Evolutionary conservation across 164 flowering plant species (phyloP), one percentile per base, ranked within the genome.

Genomic region (Umbellularia californica): DNA sequence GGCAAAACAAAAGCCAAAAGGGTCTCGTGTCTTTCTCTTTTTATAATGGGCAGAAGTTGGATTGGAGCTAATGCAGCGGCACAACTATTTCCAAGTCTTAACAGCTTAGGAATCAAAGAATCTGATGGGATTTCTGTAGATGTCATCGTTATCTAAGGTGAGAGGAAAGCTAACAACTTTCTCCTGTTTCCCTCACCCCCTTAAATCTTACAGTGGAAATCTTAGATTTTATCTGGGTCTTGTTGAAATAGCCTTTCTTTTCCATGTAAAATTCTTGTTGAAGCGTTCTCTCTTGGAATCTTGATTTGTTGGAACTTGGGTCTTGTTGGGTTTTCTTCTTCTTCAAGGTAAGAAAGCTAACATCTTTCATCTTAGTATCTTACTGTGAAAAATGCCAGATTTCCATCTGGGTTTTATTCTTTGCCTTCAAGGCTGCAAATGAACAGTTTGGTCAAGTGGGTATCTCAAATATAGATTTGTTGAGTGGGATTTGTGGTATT

Each of bases 21-120:
- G 27, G 4, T 70, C 50, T 47, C 50, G 62, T 12, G 12, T 50
- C 11, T 70, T 70, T 47, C n/a, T 50, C 20, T 35, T 63, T 41
- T 55, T 55, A 3, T 55, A 55, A 55, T 68, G 70, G 28, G 13
- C 19, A 7, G 4, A 17, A 60, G 51, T 12, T 58, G 30, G 50
- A 24, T 20, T 11, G 68, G 41, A 58, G 67, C 33, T 25, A 35
- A 9, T 63, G 69, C 19, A 55, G 60, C 20, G 13, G 60, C 17
- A 7, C 30, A 62, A 72, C 58, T 50, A 30, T 70, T 51, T 70
- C 20, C 14, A 2, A 35, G 68, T 33, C 24, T 41, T 28, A 47
- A 64, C 75, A 51, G 19, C 41, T 68, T 35, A 74, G 65, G 71
- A 67, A 74, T 74, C 71, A 58, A 68, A 60, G 65, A 74, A 74